Evolutionary conservation across 805 yeast genomes (phyloP).

Genomic region (Candida ascalaphidarum): DNA sequence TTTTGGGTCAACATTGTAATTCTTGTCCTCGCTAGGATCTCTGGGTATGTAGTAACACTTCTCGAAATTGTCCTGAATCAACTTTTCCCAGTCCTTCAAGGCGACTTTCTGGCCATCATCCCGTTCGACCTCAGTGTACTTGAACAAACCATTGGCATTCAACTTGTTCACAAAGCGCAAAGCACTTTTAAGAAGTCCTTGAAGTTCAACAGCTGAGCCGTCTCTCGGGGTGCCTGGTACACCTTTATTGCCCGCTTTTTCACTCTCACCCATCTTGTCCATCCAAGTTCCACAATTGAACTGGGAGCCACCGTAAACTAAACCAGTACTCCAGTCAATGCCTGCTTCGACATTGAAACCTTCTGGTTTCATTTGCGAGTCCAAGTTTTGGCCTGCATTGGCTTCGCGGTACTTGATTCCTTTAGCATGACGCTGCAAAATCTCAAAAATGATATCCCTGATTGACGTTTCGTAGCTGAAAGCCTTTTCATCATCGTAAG

Average conservation of each 20-base stretch:
- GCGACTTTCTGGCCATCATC: conserved; percentile 49
- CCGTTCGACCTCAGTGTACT: conserved; percentile 47
- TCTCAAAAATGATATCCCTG: conserved; percentile 73
- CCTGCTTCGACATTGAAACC: conserved; percentile 79
- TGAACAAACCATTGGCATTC: conserved; percentile 45
- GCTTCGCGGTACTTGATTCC: conserved; percentile 90
- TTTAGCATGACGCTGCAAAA: conserved; percentile 77
- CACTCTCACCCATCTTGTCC: conserved; percentile 99
- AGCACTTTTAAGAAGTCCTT: conserved; percentile 78
- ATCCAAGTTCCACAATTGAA: conserved; percentile 98
- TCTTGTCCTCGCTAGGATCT: conserved; percentile 49
- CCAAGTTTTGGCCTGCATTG: conserved; percentile 84
- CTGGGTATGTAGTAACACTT: conserved; percentile 68
- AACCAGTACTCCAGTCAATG: conserved; percentile 87
- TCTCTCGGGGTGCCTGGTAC: conserved; percentile 96
- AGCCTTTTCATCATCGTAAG: conserved; percentile 64
- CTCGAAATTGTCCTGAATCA: conserved; percentile 71
- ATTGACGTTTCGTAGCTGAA: conserved; percentile 64
- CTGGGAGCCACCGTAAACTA: conserved; percentile 86
- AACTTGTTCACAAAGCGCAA: conserved; percentile 70
- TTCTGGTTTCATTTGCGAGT: conserved; percentile 84
- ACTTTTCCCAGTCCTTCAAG: conserved; percentile 63
- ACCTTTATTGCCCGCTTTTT: conserved; percentile 76
- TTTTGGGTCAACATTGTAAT: conserved; percentile 52
- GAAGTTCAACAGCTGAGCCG: conserved; percentile 93